Conservation (phyloP, 2,329 filamentous ascomycete genomes). For the Thelonectria olida region DNA sequence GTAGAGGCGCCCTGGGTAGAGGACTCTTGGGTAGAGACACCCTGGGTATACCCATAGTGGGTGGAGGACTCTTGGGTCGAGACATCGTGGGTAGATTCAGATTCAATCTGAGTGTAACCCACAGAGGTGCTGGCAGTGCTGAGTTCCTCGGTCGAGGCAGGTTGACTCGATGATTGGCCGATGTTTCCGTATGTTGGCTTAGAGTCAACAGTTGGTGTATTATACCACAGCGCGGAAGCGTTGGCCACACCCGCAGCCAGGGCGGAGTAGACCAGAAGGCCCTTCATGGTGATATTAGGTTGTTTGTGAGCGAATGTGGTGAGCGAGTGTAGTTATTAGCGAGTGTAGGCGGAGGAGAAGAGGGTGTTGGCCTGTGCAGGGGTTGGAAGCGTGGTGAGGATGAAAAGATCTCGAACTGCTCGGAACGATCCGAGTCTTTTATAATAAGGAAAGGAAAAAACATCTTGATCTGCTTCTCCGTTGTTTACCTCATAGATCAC, state of each 20-base stretch:
- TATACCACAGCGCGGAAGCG: neutral
- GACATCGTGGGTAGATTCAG: too few relatives aligned
- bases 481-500: neutral
- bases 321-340: neutral
- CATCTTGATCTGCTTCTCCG: neutral
- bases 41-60: too few relatives aligned
- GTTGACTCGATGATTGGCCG: neutral
- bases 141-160: too few relatives aligned
- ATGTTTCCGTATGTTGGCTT: neutral
- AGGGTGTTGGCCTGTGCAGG: neutral
- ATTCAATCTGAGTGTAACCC: too few relatives aligned
- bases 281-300: slow-evolving; percentile 11
- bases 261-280: slow-evolving; percentile 17
- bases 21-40: too few relatives aligned
- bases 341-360: too few relatives aligned
- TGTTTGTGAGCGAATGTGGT: neutral
- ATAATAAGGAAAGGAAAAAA: neutral
- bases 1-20: too few relatives aligned
- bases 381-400: neutral
- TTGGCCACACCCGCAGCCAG: slow-evolving; percentile 15
- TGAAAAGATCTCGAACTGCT: neutral
- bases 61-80: too few relatives aligned
- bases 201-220: neutral
- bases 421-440: neutral
- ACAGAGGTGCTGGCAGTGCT: too few relatives aligned